Conservation (phyloP, 1,139 yeast species). For the Diutina neorugosa region DNA sequence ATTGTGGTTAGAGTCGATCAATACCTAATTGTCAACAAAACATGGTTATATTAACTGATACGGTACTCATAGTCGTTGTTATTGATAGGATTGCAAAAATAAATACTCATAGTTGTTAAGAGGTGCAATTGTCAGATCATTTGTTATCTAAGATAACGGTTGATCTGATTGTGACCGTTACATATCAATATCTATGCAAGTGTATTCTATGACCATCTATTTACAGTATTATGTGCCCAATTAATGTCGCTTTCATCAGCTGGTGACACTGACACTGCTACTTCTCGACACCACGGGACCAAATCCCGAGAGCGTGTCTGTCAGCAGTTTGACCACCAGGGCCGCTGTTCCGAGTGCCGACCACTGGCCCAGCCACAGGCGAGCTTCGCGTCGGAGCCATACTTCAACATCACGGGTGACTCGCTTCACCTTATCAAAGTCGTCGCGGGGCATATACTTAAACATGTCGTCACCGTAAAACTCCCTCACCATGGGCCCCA, state of each 20-base stretch:
- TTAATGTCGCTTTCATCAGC: neutral
- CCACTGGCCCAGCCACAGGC: neutral
- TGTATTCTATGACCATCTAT: neutral
- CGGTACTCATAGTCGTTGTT: no score
- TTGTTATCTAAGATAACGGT: no score
- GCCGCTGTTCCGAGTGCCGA: neutral
- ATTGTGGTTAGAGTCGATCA: no score
- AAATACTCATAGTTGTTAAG: no score
- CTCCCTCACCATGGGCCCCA: constrained; percentile 9
- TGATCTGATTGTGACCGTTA: no score
- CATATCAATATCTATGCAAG: neutral
- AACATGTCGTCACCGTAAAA: constrained; percentile 28
- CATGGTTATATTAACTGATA: no score
- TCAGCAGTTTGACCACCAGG: neutral
- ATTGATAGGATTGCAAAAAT: no score
- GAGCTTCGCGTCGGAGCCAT: neutral
- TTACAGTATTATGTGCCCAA: neutral
- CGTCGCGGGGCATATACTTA: constrained; percentile 12
- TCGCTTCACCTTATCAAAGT: neutral
- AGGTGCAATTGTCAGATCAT: no score
- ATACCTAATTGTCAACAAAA: no score
- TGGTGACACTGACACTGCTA: neutral
- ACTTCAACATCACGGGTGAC: neutral
- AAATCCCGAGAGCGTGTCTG: neutral
- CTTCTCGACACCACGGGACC: neutral